A percentile compares a stretch with the other conserved stretches of the same genome.
These are phyloP conservation scores for Alternaria sp. DNA, from an alignment of 2,329 filamentous ascomycete genomes.

Conservation along the genomic window DNA sequence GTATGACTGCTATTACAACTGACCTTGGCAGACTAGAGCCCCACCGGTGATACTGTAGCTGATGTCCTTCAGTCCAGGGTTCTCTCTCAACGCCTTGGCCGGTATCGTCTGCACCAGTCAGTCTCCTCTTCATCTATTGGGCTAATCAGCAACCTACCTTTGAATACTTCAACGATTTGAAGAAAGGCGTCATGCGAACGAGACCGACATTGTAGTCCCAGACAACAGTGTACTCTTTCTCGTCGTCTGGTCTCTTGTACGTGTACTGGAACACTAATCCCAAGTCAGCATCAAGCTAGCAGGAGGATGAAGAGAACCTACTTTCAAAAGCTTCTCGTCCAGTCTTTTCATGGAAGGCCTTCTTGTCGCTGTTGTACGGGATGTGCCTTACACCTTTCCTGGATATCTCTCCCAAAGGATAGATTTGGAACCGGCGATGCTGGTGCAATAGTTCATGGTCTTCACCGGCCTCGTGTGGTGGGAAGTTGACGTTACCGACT, in stretches of 20 bases:
- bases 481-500: slow-evolving; percentile 74
- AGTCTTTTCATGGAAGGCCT: slow-evolving; percentile 84
- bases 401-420: slow-evolving; percentile 66
- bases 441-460: slow-evolving; percentile 63
- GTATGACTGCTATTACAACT: background rate
- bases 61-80: slow-evolving; percentile 84
- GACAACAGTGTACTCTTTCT: slow-evolving; percentile 77
- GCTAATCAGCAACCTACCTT: slow-evolving; percentile 67
- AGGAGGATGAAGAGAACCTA: slow-evolving; percentile 50
- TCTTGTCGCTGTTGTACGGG: slow-evolving; percentile 94
- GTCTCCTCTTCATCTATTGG: slow-evolving; percentile 1
- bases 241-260: slow-evolving; percentile 71
- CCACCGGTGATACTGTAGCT: slow-evolving; percentile 95
- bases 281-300: slow-evolving; percentile 12
- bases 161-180: slow-evolving; percentile 85
- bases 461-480: slow-evolving; percentile 68
- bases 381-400: slow-evolving; percentile 68
- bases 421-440: slow-evolving; percentile 69
- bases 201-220: slow-evolving; percentile 98
- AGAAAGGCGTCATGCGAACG: slow-evolving; percentile 91
- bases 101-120: slow-evolving; percentile 73
- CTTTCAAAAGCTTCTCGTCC: slow-evolving; percentile 88
- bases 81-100: slow-evolving; percentile 73
- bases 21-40: slow-evolving; percentile 80
- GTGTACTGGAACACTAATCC: slow-evolving; percentile 79